phyloP scores from a whole-genome alignment of 352 stramenopile species.

The Globisporangium megalacanthum region DNA sequence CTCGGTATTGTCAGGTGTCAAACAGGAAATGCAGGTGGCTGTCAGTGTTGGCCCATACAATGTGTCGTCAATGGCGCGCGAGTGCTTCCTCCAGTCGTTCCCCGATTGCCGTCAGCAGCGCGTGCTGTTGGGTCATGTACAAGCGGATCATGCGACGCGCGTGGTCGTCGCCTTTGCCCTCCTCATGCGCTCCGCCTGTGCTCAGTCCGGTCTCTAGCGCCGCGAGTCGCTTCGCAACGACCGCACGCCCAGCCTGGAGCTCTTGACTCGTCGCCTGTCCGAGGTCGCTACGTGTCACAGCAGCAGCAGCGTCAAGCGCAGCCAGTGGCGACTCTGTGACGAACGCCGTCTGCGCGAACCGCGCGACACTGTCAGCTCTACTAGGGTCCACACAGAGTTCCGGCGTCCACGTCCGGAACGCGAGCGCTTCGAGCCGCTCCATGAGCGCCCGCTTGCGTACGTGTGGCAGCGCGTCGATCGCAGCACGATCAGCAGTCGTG shows the following conservation, averaged over 20 bases:
- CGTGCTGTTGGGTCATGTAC: constrained; percentile 25
- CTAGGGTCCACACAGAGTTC: constrained; percentile 29
- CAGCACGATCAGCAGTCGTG: constrained; percentile 8
- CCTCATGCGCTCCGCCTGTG: no score
- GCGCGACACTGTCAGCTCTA: constrained; percentile 4
- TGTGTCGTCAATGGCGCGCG: no score
- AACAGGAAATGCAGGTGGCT: background rate
- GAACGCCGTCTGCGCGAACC: constrained; percentile 24
- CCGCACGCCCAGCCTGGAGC: background rate
- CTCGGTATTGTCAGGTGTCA: background rate
- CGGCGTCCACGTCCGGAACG: constrained; percentile 28
- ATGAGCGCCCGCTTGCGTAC: constrained; percentile 13
- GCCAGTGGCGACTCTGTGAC: constrained; percentile 15
- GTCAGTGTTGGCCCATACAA: background rate
- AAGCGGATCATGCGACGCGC: constrained; percentile 12
- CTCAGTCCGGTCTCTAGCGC: constrained; percentile 3
- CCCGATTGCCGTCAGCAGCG: constrained; percentile 2
- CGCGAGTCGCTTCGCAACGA: constrained; percentile 5
- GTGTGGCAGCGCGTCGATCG: constrained; percentile 9
- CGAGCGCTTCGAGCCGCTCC: constrained; percentile 15
- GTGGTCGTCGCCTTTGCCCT: background rate
- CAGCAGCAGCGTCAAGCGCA: constrained; percentile 4
- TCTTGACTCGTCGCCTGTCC: background rate
- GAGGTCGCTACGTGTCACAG: background rate
- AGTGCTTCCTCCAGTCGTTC: background rate